phyloP scores from a whole-genome alignment of 2,329 filamentous ascomycete species.

The Penicillium italicum region DNA sequence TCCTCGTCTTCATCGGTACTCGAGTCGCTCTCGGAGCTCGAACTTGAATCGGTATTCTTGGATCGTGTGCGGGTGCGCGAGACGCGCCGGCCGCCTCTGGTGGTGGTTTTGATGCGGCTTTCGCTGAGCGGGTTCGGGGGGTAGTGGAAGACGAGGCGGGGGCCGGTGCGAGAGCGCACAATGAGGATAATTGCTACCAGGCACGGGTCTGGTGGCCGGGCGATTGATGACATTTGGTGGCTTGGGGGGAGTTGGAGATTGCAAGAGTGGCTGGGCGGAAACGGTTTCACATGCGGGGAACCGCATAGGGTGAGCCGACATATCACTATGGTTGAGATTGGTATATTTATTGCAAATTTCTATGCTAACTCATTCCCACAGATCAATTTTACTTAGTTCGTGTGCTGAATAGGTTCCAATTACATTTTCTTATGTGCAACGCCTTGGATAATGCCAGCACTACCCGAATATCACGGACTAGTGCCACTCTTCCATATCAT shows the following conservation, averaged over 20 bases:
- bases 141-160: constrained; percentile 82
- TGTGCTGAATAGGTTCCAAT: neutral
- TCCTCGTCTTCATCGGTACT: constrained; percentile 43
- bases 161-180: constrained; percentile 71
- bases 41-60: constrained; percentile 39
- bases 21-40: constrained; percentile 37
- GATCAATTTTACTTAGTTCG: neutral
- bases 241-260: constrained; percentile 15
- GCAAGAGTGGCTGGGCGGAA: constrained; percentile 19
- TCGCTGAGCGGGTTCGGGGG: constrained; percentile 56
- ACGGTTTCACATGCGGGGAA: constrained; percentile 13
- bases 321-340: neutral
- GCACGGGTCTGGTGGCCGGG: constrained; percentile 52
- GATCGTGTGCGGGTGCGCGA: constrained; percentile 32
- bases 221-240: constrained; percentile 44
- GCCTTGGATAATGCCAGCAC: constrained; percentile 16
- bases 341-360: neutral
- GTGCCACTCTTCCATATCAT: constrained; percentile 8
- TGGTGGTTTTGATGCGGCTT: constrained; percentile 35
- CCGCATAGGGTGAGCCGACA: constrained; percentile 15
- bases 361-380: neutral
- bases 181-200: constrained; percentile 70
- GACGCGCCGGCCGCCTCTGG: constrained; percentile 32
- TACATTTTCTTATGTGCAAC: constrained; percentile 21
- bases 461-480: constrained; percentile 2